phyloP scores from a whole-genome alignment of 768 basidiomycete genomes.

The Calocybe indica region DNA sequence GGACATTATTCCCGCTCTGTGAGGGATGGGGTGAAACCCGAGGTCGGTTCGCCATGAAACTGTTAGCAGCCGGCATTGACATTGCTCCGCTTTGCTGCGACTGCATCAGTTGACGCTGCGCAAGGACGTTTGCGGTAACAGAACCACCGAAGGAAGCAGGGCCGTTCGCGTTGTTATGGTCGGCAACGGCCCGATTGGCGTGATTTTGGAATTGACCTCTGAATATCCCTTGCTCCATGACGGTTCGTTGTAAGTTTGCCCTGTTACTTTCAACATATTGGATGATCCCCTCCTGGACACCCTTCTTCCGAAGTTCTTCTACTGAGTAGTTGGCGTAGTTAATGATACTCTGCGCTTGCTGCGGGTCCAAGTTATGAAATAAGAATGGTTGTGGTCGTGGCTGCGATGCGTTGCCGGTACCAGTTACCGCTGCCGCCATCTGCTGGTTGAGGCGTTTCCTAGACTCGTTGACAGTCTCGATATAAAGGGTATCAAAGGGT shows the following conservation, averaged over 20 bases:
- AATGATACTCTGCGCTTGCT: constrained; percentile 39
- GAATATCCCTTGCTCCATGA: constrained; percentile 32
- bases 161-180: not conserved
- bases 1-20: not conserved
- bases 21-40: not conserved
- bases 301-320: constrained; percentile 46
- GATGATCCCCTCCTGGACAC: constrained; percentile 46
- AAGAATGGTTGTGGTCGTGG: not conserved
- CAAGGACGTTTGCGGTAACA: not conserved
- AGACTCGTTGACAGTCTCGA: constrained; percentile 31
- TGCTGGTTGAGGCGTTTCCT: constrained; percentile 21
- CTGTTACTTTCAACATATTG: constrained; percentile 53
- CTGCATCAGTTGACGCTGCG: not conserved
- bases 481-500: constrained; percentile 52
- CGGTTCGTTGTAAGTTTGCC: constrained; percentile 33
- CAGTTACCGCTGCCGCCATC: not conserved
- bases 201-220: constrained; percentile 20
- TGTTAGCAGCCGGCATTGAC: not conserved
- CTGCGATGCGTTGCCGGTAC: not conserved
- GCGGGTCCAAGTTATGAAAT: constrained; percentile 15
- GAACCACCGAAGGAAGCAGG: not conserved
- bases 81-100: not conserved
- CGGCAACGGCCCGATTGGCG: constrained; percentile 8
- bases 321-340: constrained; percentile 38
- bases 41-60: not conserved